phyloP scores from a whole-genome alignment of 2,329 filamentous ascomycete species.

The Endocalyx cinctus region DNA sequence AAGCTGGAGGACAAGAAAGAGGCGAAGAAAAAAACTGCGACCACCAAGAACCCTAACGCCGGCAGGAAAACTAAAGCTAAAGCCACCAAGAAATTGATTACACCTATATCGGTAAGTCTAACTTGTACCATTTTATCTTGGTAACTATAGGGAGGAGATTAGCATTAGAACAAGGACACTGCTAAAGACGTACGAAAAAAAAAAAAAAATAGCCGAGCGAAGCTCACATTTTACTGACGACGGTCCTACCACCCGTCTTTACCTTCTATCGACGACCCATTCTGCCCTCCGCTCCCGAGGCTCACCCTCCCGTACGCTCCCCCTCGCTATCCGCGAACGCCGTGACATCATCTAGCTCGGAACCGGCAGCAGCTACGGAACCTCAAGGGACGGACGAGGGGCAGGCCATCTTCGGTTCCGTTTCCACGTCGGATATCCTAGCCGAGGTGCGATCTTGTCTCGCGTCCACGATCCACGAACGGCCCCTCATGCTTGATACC shows the following conservation, averaged over 20 bases:
- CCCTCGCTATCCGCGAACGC: conserved; percentile 23
- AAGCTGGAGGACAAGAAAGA: conserved; percentile 12
- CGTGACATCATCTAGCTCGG: conserved; percentile 12
- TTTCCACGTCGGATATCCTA: conserved; percentile 34
- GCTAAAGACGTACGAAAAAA: conserved; percentile 1
- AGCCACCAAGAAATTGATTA: no score
- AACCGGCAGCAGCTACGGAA: conserved; percentile 10
- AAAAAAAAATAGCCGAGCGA: conserved; percentile 28
- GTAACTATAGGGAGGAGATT: neutral
- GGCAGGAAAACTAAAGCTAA: no score
- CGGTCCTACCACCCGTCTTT: conserved; percentile 31
- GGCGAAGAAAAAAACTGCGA: no score
- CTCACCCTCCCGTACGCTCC: conserved; percentile 18
- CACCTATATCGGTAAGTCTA: no score
- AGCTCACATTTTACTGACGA: conserved; percentile 28
- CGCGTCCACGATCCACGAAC: conserved; percentile 23
- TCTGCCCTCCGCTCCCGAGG: conserved; percentile 11
- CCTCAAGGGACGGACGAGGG: conserved; percentile 1
- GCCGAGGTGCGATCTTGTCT: no score
- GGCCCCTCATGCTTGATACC: conserved; percentile 30
- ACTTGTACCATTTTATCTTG: no score
- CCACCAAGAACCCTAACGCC: no score
- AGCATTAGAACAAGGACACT: no score
- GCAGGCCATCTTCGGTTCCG: conserved; percentile 38
- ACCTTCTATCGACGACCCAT: conserved; percentile 35